phyloP scores from a whole-genome alignment of 1,284 basidiomycete species.

The Macrocybe sp. region DNA sequence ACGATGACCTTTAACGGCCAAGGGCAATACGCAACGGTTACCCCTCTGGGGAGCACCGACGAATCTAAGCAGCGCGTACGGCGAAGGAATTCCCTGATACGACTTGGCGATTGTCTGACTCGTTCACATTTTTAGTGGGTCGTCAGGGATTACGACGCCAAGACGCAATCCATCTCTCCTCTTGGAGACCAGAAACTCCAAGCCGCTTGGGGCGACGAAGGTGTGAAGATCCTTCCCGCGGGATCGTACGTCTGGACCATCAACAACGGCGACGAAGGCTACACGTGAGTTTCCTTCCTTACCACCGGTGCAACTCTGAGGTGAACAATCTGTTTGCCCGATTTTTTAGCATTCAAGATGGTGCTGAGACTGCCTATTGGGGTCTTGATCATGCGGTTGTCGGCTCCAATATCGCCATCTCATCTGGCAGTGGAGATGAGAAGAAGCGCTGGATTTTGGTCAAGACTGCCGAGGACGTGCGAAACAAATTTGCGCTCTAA shows the following conservation, averaged over 20 bases:
- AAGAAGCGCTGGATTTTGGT: conserved; percentile 8
- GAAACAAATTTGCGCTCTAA: no score
- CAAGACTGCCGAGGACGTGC: no score
- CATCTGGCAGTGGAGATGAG: conserved; percentile 1
- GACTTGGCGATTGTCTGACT: no score
- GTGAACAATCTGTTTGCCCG: neutral
- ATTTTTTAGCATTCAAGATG: conserved; percentile 10
- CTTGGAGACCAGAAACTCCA: conserved; percentile 1
- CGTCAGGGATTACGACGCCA: conserved; percentile 3
- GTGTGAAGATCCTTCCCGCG: conserved; percentile 6
- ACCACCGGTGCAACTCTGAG: neutral
- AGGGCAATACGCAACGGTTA: neutral
- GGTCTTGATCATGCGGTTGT: neutral
- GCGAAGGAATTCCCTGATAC: no score
- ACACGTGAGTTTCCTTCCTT: neutral
- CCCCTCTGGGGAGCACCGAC: neutral
- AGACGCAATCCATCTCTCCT: conserved; percentile 5
- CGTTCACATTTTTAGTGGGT: neutral
- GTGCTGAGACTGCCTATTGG: conserved; percentile 9
- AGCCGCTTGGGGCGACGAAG: conserved; percentile 7
- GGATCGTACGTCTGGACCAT: conserved; percentile 9
- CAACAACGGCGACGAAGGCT: neutral
- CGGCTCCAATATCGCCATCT: conserved; percentile 7
- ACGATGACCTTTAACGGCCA: conserved; percentile 1
- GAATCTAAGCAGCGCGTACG: neutral